Evolutionary conservation across 192 early-diverging fungal species (phyloP), one percentile per base, ranked within the genome.

Genomic region (Coemansia sp.): DNA sequence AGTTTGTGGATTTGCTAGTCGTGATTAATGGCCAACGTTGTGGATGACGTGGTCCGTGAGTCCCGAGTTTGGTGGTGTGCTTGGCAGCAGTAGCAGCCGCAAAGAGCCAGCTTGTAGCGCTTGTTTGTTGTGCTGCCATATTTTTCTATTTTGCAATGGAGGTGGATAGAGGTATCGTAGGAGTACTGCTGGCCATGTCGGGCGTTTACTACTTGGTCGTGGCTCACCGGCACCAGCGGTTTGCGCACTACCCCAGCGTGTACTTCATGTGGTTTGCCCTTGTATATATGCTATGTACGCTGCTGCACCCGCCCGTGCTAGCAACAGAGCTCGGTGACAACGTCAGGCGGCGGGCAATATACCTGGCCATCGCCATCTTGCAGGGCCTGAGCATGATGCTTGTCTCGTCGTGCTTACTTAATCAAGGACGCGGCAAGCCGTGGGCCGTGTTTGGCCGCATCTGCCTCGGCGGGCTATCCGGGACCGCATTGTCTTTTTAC

Each of bases 291-390:
- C 47, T 53, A 6, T 66, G 64, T 35, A 16, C 42, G 20, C 43
- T 34, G 41, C 41, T 66, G 6, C 56, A 26, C 3, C 56, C 64
- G 25, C n/a, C 55, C 1, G n/a, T 14, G 18, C 64, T 21, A 50
- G 21, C 48, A 47, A 2, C 45, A 14, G 48, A 23, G 23, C 48
- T 13, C 9, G 23, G 23, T 9, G 36, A 33, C 9, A 39, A 11
- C 13, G 13, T 42, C 48, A 56, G 14, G 37, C 53, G 64, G 26
- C 53, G 31, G 6, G 26, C 28, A 11, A 28, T 66, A 2, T 66
- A 66, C 55, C 11, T 45, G 28, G 55, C 57, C 0, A 33, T 66
- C 41, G 57, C 53, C 55, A 42, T 58, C 53, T 12, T 66, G 10
- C 26, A 21, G 18, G 41, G 64, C 34, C 0, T 42, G 7, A 23